Base-by-base conservation (phyloP, 805 yeast species). In the Ogataea pignaliae region DNA sequence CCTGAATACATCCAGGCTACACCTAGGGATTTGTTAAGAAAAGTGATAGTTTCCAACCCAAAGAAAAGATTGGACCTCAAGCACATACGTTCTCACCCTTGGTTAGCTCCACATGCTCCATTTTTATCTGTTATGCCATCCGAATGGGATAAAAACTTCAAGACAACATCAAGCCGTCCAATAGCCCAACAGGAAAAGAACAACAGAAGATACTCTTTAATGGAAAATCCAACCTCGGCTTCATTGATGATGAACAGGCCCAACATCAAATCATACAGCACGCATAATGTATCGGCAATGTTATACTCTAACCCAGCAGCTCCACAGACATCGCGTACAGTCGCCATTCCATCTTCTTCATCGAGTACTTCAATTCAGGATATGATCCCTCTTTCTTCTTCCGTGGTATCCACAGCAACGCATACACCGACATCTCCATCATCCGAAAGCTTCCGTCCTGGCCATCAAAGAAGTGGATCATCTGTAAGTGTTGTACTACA, bases 1-100 rank as follows among this genome's bases (percentile, higher is more conserved):
- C 99, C 99, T 0, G 97, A 90, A 62, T 90, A 88, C 60, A 80
- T 93, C 44, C 83, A 82, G 35, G 95, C 97, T 2, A 73, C 87
- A 61, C 93, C 98, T 5, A 78, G 99, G 64, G 97, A 93, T 66
- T 70, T 93, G 50, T 70, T 93, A 50, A 76, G 98, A 55, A 83
- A 83, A 60, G 85, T 91, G 32, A 75, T 86, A 42, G 91, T 89
- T 11, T 74, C 97, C 1, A 88, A 90, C 60, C 98, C 98, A 9
- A 77, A 70, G 49, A 81, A 74, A 56, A 79, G 99, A 64, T 76
- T 87, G 32, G 71, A 71, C 36, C 71, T 91, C 53, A 72, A 73
- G 54, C 84, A 81, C 44, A 81, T 91, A 18, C 74, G 91, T 53
- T 71, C 79, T 28, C 99, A 91, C 63, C 79, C 85, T 26, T 91